These are phyloP conservation scores for Phoma sp. DNA, from an alignment of 2,329 filamentous ascomycete species.

Conservation along the genomic window DNA sequence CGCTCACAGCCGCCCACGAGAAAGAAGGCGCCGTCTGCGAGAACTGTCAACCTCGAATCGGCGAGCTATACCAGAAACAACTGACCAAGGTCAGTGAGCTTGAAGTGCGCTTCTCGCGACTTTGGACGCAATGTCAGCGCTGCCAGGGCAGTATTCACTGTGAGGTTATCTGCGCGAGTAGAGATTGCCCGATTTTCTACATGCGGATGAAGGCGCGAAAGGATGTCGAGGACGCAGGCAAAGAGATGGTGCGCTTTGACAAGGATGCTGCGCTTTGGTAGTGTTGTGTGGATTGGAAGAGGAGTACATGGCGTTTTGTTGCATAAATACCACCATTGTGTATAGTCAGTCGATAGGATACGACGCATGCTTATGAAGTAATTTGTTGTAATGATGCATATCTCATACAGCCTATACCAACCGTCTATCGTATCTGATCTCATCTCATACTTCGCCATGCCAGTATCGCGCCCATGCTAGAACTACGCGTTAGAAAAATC, in stretches of 20 bases:
- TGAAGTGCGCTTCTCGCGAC: constrained; percentile 86
- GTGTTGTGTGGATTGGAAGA: not conserved
- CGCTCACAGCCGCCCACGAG: constrained; percentile 80
- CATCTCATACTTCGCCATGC: not conserved
- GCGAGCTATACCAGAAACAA: constrained; percentile 93
- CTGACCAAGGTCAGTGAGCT: constrained; percentile 88
- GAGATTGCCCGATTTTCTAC: constrained; percentile 99
- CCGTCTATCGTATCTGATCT: not conserved
- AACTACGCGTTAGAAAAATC: too few species aligned
- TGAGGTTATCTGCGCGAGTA: constrained; percentile 95
- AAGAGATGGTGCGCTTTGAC: constrained; percentile 90
- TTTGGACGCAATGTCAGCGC: constrained; percentile 98
- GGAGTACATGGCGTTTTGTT: constrained; percentile 7
- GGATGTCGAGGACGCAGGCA: constrained; percentile 93
- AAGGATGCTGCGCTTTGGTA: constrained; percentile 77
- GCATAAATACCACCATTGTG: constrained; percentile 8
- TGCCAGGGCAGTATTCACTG: constrained; percentile 98
- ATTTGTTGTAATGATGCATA: not conserved
- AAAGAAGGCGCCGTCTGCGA: constrained; percentile 85
- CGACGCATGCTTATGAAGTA: not conserved
- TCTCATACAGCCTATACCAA: too few species aligned
- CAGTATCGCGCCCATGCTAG: too few species aligned
- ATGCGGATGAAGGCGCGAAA: constrained; percentile 99
- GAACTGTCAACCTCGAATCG: constrained; percentile 83
- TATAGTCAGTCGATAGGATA: constrained; percentile 2